Evolutionary conservation across 305 asterid genomes (phyloP).

Genomic region (Fraxinus angustifolia): DNA sequence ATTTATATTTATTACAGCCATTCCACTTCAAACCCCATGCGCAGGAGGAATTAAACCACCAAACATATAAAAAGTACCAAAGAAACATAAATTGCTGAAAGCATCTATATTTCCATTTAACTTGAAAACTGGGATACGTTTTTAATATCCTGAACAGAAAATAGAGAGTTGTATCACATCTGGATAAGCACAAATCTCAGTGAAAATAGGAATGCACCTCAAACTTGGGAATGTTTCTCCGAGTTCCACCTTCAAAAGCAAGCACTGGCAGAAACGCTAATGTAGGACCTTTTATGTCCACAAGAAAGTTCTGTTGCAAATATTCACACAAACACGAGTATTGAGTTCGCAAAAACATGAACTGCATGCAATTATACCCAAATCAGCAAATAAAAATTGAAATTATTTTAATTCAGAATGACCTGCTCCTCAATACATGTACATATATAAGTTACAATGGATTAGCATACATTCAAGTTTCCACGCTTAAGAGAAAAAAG

Average conservation of each 20-base stretch:
- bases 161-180: not conserved
- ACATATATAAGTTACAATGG: not conserved
- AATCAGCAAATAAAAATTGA: not conserved
- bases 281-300: conserved; percentile 88
- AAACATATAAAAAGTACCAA: not conserved
- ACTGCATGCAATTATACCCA: not conserved
- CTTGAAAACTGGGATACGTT: not conserved
- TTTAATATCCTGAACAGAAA: not conserved
- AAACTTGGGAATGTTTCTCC: conserved; percentile 93
- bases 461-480: not conserved
- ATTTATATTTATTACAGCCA: not conserved
- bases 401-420: not conserved
- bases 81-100: not conserved
- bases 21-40: not conserved
- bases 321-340: conserved; percentile 13
- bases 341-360: not conserved
- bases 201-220: conserved; percentile 42
- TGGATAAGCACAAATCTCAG: not conserved
- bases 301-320: conserved; percentile 65
- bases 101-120: not conserved
- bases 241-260: conserved; percentile 96
- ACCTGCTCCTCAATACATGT: not conserved
- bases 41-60: not conserved
- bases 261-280: conserved; percentile 85
- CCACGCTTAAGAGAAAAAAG: not conserved